Conservation (phyloP, 2,329 filamentous ascomycete genomes). For the Triangularia verruculosa region DNA sequence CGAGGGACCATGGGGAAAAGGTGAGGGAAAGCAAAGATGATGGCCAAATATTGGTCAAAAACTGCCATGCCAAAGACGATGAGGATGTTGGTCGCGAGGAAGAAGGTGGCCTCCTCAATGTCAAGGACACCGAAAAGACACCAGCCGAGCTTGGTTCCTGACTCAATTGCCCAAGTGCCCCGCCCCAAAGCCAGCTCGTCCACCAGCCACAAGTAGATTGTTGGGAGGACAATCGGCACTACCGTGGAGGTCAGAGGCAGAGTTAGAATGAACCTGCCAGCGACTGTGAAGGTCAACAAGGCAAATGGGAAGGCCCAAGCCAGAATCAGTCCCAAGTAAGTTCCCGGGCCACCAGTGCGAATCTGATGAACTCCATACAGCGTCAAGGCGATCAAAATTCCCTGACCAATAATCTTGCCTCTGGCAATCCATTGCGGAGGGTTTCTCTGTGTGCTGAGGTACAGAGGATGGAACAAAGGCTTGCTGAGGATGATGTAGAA, state of each 20-base stretch:
- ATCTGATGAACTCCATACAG: slow-evolving; percentile 45
- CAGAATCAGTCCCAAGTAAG: slow-evolving; percentile 68
- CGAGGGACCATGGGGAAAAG: slow-evolving; percentile 51
- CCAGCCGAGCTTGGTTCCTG: slow-evolving; percentile 62
- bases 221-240: slow-evolving; percentile 60
- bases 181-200: slow-evolving; percentile 65
- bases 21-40: slow-evolving; percentile 61
- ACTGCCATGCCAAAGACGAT: slow-evolving; percentile 68
- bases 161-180: slow-evolving; percentile 70
- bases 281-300: slow-evolving; percentile 60
- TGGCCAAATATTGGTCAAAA: slow-evolving; percentile 66
- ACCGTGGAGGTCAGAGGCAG: slow-evolving; percentile 57
- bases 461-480: slow-evolving; percentile 51
- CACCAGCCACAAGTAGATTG: slow-evolving; percentile 68
- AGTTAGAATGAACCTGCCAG: slow-evolving; percentile 60
- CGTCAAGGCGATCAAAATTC: slow-evolving; percentile 44
- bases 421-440: slow-evolving; percentile 26
- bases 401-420: slow-evolving; percentile 47
- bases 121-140: slow-evolving; percentile 65
- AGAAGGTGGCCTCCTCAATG: slow-evolving; percentile 72
- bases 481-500: slow-evolving; percentile 68
- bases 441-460: slow-evolving; percentile 35
- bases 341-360: slow-evolving; percentile 47
- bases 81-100: slow-evolving; percentile 65
- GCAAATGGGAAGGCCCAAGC: slow-evolving; percentile 66